Evolutionary conservation across 2,329 filamentous ascomycete genomes (phyloP).

Genomic region (Helminthosporium solani): DNA sequence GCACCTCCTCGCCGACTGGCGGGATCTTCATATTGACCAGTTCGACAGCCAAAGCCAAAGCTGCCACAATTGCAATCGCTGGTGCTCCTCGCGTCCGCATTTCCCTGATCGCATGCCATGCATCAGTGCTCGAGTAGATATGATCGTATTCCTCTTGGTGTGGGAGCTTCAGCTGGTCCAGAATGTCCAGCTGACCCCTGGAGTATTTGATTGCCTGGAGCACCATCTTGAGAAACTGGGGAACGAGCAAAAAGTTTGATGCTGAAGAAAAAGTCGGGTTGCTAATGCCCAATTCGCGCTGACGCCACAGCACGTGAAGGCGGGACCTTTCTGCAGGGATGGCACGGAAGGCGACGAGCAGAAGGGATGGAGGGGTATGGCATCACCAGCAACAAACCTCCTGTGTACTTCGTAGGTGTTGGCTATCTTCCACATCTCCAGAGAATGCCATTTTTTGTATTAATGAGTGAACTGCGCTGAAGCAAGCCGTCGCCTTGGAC

Average conservation of each 20-base stretch:
- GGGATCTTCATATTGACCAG: constrained; percentile 61
- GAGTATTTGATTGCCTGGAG: constrained; percentile 78
- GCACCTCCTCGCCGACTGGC: constrained; percentile 60
- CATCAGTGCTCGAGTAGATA: constrained; percentile 69
- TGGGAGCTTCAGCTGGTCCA: constrained; percentile 80
- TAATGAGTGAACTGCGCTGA: too few species aligned
- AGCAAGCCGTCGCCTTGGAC: too few species aligned
- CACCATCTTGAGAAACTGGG: constrained; percentile 44
- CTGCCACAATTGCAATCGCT: constrained; percentile 97
- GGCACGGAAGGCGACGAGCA: constrained; percentile 1
- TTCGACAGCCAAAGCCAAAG: constrained; percentile 83
- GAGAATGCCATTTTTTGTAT: neutral
- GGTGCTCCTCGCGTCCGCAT: constrained; percentile 83
- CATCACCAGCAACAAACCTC: neutral
- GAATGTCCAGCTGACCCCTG: constrained; percentile 70
- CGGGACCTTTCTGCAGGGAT: constrained; percentile 13
- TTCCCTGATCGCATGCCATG: constrained; percentile 77
- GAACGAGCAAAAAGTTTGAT: neutral
- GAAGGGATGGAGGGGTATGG: neutral
- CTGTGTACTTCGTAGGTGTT: neutral
- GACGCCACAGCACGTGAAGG: constrained; percentile 18
- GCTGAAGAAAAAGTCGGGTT: constrained; percentile 10
- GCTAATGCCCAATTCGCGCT: constrained; percentile 10
- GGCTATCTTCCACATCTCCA: constrained; percentile 1
- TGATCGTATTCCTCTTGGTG: constrained; percentile 77